phyloP scores from a whole-genome alignment of 257 asterid genomes.

The Nicotiana obtusifolia region DNA sequence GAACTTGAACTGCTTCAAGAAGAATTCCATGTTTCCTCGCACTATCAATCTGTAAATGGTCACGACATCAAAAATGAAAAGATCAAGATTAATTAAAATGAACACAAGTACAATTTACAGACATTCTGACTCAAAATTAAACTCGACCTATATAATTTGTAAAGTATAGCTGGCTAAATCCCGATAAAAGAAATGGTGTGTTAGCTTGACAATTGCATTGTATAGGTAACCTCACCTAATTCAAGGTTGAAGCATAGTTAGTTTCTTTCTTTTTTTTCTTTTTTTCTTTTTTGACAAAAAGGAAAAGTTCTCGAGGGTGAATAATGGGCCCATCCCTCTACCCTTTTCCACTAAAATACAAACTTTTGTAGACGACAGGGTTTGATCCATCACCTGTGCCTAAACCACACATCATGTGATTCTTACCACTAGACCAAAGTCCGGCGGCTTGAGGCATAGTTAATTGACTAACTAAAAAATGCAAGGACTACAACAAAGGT shows the following conservation, averaged over 20 bases:
- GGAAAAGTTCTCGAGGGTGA: too few relatives aligned
- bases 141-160: background rate
- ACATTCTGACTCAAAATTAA: background rate
- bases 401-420: too few relatives aligned
- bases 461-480: background rate
- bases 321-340: too few relatives aligned
- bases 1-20: constrained; percentile 82
- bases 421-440: too few relatives aligned
- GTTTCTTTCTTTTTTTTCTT: too few relatives aligned
- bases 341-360: too few relatives aligned
- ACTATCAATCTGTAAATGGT: constrained; percentile 64
- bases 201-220: background rate
- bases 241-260: too few relatives aligned
- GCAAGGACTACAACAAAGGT: background rate
- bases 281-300: too few relatives aligned
- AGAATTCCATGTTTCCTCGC: constrained; percentile 85
- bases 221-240: too few relatives aligned
- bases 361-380: too few relatives aligned
- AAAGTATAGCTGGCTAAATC: background rate
- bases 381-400: too few relatives aligned
- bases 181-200: background rate
- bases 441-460: too few relatives aligned
- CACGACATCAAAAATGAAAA: background rate
- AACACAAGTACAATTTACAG: background rate
- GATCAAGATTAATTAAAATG: background rate